Conservation (phyloP, 1,284 basidiomycete genomes). For the Ganoderma leucocontextum region DNA sequence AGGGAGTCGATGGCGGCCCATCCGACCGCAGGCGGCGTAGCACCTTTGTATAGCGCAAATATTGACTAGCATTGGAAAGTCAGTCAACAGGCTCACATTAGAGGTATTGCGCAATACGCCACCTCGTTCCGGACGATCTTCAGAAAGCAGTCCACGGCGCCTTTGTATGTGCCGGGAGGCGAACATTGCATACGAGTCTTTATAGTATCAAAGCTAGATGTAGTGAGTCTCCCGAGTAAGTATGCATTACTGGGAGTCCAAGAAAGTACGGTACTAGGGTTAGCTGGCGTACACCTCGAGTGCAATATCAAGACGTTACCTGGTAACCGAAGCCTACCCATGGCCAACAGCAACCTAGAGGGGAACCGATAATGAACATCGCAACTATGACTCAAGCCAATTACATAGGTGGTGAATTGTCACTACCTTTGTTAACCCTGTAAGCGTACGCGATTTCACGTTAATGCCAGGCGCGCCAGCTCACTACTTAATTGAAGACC, state of each 20-base stretch:
- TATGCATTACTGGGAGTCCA: too few species aligned
- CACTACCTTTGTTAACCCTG: slow-evolving; percentile 68
- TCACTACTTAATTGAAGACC: slow-evolving; percentile 27
- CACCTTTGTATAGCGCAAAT: slow-evolving; percentile 73
- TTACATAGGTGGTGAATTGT: background rate
- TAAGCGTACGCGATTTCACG: background rate
- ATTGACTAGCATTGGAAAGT: slow-evolving; percentile 30
- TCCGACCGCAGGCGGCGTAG: slow-evolving; percentile 77
- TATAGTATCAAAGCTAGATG: slow-evolving; percentile 73
- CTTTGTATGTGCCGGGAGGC: slow-evolving; percentile 72
- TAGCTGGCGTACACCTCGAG: background rate
- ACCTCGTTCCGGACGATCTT: slow-evolving; percentile 75
- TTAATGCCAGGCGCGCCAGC: background rate
- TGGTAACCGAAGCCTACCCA: slow-evolving; percentile 51
- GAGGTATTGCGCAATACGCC: slow-evolving; percentile 9
- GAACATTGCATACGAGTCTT: slow-evolving; percentile 79
- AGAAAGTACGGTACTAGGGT: background rate
- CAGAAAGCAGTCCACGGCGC: slow-evolving; percentile 72
- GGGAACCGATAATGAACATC: background rate
- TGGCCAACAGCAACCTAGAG: slow-evolving; percentile 76
- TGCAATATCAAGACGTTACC: background rate
- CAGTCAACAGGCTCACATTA: background rate
- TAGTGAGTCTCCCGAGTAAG: background rate
- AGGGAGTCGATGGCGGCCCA: slow-evolving; percentile 83
- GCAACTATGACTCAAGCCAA: background rate